Evolutionary conservation across 2,329 filamentous ascomycete genomes (phyloP).

Genomic region (Dendryphion nanum): DNA sequence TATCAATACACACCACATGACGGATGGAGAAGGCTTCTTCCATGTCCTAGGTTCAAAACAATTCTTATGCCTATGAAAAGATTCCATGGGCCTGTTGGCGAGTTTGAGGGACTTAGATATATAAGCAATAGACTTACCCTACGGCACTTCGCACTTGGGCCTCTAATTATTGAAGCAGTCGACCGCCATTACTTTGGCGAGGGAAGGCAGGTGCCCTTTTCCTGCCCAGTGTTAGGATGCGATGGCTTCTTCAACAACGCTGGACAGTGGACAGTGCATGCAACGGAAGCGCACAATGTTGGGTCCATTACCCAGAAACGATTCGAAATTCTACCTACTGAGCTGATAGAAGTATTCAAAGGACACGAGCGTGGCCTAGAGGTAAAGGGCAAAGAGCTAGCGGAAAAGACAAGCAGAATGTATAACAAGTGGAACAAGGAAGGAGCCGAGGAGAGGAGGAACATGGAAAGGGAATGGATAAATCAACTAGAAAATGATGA

Average conservation of each 20-base stretch:
- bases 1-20: too few species aligned
- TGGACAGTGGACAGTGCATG: slow-evolving; percentile 17
- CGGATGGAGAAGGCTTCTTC: too few species aligned
- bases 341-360: slow-evolving; percentile 1
- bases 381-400: too few species aligned
- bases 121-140: neutral
- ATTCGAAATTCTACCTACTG: slow-evolving; percentile 1
- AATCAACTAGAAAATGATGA: slow-evolving; percentile 10
- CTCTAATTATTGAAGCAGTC: slow-evolving; percentile 14
- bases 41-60: too few species aligned
- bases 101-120: slow-evolving; percentile 6
- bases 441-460: slow-evolving; percentile 4
- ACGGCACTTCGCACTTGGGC: slow-evolving; percentile 7
- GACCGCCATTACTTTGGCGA: slow-evolving; percentile 14
- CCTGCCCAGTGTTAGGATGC: slow-evolving; percentile 10
- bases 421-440: slow-evolving; percentile 9
- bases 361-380: too few species aligned
- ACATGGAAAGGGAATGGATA: slow-evolving; percentile 9
- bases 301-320: slow-evolving; percentile 2
- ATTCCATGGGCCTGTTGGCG: slow-evolving; percentile 12
- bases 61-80: slow-evolving; percentile 10
- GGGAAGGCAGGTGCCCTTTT: slow-evolving; percentile 4
- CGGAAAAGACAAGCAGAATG: slow-evolving; percentile 2
- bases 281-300: slow-evolving; percentile 7
- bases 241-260: slow-evolving; percentile 9